A percentile compares a stretch with the other conserved stretches of the same genome.
These are phyloP conservation scores for Primulina huaijiensis DNA, from an alignment of 257 asterid species.

Conservation along the genomic window DNA sequence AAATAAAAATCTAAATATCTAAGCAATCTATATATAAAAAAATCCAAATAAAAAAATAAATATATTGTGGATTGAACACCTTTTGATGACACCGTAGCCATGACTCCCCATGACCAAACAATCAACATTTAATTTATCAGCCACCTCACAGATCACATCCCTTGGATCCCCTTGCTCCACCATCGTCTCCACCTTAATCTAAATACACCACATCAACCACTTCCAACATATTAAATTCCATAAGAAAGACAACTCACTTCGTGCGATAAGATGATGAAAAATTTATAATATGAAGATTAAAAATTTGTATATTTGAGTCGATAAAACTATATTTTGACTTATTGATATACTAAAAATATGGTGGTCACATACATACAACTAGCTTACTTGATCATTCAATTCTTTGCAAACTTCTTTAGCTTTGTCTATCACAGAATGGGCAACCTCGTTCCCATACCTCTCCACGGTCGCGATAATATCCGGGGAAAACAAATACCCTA, in stretches of 20 bases:
- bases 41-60: background rate
- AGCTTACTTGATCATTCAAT: slow-evolving; percentile 28
- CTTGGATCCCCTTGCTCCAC: slow-evolving; percentile 70
- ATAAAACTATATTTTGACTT: too few relatives aligned
- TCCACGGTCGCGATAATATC: slow-evolving; percentile 51
- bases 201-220: slow-evolving; percentile 21
- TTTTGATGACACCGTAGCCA: slow-evolving; percentile 63
- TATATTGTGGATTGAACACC: slow-evolving; percentile 28
- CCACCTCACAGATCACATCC: slow-evolving; percentile 66
- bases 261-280: too few relatives aligned
- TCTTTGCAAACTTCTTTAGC: slow-evolving; percentile 42
- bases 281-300: too few relatives aligned
- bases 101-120: slow-evolving; percentile 65
- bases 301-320: too few relatives aligned
- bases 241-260: too few relatives aligned
- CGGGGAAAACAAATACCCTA: slow-evolving; percentile 53
- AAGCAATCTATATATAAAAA: background rate
- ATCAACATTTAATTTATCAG: slow-evolving; percentile 56
- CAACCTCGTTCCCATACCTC: slow-evolving; percentile 44
- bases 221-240: background rate
- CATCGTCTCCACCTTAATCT: slow-evolving; percentile 65
- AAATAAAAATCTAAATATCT: too few relatives aligned
- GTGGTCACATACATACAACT: too few relatives aligned
- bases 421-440: slow-evolving; percentile 41
- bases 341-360: too few relatives aligned